Evolutionary conservation across 148 eudicot species (phyloP), one percentile per base, ranked within the genome.

Genomic region (Talinum fruticosum): DNA sequence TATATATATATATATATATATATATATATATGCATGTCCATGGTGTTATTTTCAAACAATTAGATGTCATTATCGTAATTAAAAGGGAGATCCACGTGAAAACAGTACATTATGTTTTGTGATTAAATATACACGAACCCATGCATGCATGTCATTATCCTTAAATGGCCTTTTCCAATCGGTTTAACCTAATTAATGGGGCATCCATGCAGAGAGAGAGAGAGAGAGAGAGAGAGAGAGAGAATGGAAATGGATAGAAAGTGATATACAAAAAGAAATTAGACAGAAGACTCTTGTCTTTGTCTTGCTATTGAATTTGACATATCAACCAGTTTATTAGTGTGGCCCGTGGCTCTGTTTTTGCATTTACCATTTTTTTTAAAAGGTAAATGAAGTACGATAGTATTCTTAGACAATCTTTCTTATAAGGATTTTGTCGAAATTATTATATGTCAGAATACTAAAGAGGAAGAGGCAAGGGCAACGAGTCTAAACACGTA

Each of bases 61-160:
- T 61, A 5, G 5, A 35, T 44, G 70, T 26, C 78, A 8, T 69
- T 69, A 49, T 24, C 36, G 10, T 77, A 41, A 41, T 41, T 77
- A 35, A 71, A 70, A 26, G 2, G 73, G 76, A 16, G 44, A 57
- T 71, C 44, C 81, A 78, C 76, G 76, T 78, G 81, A 49, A 6
- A 26, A 62, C 75, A 78, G 76, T 62, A 38, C 14, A 18, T 62
- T 30, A 3, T 78, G 81, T 71, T 78, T 45, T 35, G 29, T 32
- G n/a, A 41, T 5, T 71, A 47, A 71, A 41, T 70, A 10, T 62
- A 41, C n/a, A n/a, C n/a, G n/a, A 18, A 41, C 49, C 34, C 23
- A 70, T 66, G n/a, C 49, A 68, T 69, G 24, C 66, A 62, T 57
- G 38, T 45, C 49, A 19, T 38, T 38, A 70, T 37, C 30, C 38